phyloP scores from a whole-genome alignment of 805 yeast genomes.

The Saturnispora mendoncae region DNA sequence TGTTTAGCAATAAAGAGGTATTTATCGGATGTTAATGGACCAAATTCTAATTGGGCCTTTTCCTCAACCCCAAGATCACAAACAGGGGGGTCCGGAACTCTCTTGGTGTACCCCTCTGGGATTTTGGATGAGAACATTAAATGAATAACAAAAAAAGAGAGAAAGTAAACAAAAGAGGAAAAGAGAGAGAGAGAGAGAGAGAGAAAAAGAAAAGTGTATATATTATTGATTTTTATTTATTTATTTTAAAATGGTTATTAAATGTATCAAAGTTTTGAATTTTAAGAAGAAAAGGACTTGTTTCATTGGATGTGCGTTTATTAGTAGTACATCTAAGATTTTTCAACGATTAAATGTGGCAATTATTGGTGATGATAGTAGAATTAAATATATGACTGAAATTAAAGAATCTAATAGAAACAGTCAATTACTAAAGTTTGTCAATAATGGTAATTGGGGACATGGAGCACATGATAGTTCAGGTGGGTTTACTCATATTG shows the following conservation, averaged over 20 bases:
- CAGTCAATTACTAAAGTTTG: slow-evolving; percentile 31
- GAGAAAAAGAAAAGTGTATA: background rate
- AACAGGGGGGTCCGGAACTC: slow-evolving; percentile 29
- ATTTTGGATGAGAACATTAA: slow-evolving; percentile 1
- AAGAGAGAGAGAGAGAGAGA: background rate
- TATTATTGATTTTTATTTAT: too few relatives aligned
- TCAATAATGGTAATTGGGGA: slow-evolving; percentile 30
- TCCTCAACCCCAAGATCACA: slow-evolving; percentile 24
- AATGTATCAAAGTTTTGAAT: too few relatives aligned
- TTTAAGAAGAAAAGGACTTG: background rate
- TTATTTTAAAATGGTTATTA: too few relatives aligned
- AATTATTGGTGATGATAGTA: slow-evolving; percentile 3
- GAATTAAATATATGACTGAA: slow-evolving; percentile 18
- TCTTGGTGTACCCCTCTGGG: slow-evolving; percentile 11
- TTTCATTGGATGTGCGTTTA: background rate
- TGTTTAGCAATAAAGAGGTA: slow-evolving; percentile 55
- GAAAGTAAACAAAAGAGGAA: background rate
- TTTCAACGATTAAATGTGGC: background rate
- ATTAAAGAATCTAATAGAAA: slow-evolving; percentile 36
- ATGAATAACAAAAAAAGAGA: background rate
- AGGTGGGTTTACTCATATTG: slow-evolving; percentile 57
- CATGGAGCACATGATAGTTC: slow-evolving; percentile 30
- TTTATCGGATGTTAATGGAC: slow-evolving; percentile 55
- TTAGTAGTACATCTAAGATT: background rate
- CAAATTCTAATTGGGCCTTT: slow-evolving; percentile 62